These are phyloP conservation scores for Pyricularia sp. DNA, from an alignment of 2,329 filamentous ascomycete species.

Conservation along the genomic window DNA sequence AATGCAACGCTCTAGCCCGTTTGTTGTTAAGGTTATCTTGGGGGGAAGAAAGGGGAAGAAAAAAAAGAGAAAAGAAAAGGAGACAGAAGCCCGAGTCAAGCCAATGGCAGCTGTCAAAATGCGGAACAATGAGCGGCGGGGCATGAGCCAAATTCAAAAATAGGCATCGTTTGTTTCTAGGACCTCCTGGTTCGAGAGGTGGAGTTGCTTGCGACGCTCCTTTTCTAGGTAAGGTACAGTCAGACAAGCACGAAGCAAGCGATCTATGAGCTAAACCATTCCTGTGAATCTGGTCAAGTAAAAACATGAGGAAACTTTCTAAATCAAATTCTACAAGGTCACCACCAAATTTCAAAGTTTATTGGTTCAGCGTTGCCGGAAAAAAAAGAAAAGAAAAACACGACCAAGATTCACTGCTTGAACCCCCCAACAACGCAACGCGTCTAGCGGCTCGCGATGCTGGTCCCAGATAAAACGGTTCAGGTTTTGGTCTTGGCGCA, in stretches of 20 bases:
- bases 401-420: no score
- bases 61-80: no score
- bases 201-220: neutral
- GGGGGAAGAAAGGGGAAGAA: neutral
- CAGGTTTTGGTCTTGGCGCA: neutral
- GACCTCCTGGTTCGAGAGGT: neutral
- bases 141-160: neutral
- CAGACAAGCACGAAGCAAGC: neutral
- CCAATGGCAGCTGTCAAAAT: neutral
- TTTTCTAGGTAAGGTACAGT: neutral
- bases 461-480: neutral
- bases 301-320: neutral
- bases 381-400: no score
- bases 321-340: neutral
- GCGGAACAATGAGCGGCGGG: neutral
- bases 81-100: neutral
- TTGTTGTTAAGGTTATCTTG: no score
- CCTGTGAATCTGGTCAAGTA: no score
- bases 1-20: neutral
- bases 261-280: neutral
- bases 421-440: neutral
- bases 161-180: neutral
- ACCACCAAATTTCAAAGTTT: neutral
- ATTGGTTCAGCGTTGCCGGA: neutral
- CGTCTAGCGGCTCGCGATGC: neutral